A percentile compares a stretch with the other conserved stretches of the same genome.
Evolutionary conservation across 768 basidiomycete genomes (phyloP).

Genomic region (Pleurotus djamor): DNA sequence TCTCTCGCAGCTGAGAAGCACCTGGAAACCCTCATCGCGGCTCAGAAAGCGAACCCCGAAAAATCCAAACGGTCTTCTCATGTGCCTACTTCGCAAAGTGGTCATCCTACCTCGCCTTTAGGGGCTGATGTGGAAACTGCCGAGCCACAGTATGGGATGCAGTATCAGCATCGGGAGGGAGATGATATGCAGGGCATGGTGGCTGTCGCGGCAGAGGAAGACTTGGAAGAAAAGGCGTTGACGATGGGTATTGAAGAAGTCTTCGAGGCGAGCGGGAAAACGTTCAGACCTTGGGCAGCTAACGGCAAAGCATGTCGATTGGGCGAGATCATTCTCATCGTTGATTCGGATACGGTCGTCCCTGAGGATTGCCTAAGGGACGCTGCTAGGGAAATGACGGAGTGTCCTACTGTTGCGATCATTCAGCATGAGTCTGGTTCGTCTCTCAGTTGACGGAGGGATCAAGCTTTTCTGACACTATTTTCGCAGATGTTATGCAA

Average conservation of each 20-base stretch:
- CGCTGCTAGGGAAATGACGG: slow-evolving; percentile 79
- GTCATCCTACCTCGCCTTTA: neutral
- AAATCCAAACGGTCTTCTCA: neutral
- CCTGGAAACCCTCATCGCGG: slow-evolving; percentile 34
- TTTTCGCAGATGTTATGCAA: slow-evolving; percentile 67
- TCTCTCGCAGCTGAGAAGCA: slow-evolving; percentile 58
- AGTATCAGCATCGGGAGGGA: slow-evolving; percentile 65
- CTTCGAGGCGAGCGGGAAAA: slow-evolving; percentile 49
- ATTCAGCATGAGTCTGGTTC: slow-evolving; percentile 75
- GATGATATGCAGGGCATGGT: slow-evolving; percentile 44
- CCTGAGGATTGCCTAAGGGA: slow-evolving; percentile 86
- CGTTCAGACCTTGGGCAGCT: slow-evolving; percentile 68
- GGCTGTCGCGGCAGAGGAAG: slow-evolving; percentile 30
- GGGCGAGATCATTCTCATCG: slow-evolving; percentile 75
- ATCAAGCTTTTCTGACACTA: too few species aligned
- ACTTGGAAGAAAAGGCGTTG: slow-evolving; percentile 71
- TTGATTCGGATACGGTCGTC: slow-evolving; percentile 76
- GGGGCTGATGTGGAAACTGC: neutral
- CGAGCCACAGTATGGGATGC: slow-evolving; percentile 51
- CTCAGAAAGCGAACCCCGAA: neutral
- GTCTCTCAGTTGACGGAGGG: too few species aligned
- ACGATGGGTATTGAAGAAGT: slow-evolving; percentile 72
- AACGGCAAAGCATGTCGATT: slow-evolving; percentile 70
- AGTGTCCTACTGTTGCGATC: slow-evolving; percentile 75
- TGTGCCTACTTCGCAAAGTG: neutral